These are phyloP conservation scores for Amorphotheca resinae DNA, from an alignment of 495 filamentous ascomycete genomes.

Conservation along the genomic window DNA sequence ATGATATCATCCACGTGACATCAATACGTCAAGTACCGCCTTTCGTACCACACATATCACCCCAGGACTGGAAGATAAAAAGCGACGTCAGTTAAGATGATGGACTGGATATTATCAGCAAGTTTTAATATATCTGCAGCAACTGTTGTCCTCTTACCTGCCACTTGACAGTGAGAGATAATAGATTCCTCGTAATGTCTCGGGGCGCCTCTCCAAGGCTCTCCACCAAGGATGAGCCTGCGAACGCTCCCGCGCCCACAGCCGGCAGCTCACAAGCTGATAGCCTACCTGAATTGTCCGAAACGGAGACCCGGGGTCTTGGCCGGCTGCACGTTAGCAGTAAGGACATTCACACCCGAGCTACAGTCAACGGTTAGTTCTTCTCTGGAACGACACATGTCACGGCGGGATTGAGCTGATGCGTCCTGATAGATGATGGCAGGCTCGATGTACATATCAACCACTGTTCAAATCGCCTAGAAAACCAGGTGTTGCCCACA, in stretches of 20 bases:
- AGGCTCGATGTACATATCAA: background rate
- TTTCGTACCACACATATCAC: too few species aligned
- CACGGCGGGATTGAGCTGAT: background rate
- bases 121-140: too few species aligned
- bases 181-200: background rate
- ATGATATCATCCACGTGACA: too few species aligned
- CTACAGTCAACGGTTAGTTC: background rate
- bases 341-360: background rate
- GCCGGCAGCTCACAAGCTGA: background rate
- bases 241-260: background rate
- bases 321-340: background rate
- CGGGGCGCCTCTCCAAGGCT: background rate
- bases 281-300: background rate
- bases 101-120: too few species aligned
- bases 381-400: background rate
- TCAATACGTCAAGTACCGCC: too few species aligned
- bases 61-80: too few species aligned
- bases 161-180: too few species aligned
- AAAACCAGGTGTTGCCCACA: background rate
- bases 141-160: too few species aligned
- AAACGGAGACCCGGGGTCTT: background rate
- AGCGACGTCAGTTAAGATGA: too few species aligned
- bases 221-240: background rate
- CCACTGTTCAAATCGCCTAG: background rate
- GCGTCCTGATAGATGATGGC: background rate